Evolutionary conservation across 192 early-diverging fungal species (phyloP).

Genomic region (Geranomyces variabilis): DNA sequence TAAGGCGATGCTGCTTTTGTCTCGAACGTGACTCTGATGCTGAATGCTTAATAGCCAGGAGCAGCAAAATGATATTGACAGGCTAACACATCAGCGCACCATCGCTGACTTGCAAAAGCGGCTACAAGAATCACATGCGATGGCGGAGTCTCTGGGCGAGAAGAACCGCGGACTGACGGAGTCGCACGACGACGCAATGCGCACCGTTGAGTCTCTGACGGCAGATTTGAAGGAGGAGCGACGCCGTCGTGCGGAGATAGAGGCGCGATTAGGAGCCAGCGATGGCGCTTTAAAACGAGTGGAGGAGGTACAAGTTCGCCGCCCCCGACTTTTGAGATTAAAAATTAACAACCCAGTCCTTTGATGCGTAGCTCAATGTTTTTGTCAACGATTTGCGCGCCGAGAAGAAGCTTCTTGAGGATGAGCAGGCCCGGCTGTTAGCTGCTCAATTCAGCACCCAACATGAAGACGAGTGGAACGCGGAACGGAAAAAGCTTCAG

Average conservation of each 20-base stretch:
- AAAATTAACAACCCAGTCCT: neutral
- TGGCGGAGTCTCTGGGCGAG: slow-evolving; percentile 42
- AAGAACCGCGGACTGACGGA: slow-evolving; percentile 42
- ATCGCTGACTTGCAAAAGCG: slow-evolving; percentile 37
- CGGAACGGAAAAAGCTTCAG: slow-evolving; percentile 43
- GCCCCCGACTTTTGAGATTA: neutral
- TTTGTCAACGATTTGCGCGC: slow-evolving; percentile 54
- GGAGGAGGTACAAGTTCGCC: neutral
- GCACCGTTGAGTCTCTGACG: slow-evolving; percentile 41
- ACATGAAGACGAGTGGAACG: slow-evolving; percentile 47
- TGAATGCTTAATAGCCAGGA: slow-evolving; percentile 33
- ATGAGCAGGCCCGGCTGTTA: slow-evolving; percentile 49
- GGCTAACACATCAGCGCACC: slow-evolving; percentile 51
- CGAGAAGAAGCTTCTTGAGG: slow-evolving; percentile 53
- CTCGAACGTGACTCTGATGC: neutral
- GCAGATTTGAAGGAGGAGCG: slow-evolving; percentile 57
- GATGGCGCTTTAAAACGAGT: neutral
- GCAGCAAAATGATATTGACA: slow-evolving; percentile 47
- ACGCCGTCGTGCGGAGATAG: neutral
- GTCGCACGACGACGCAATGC: slow-evolving; percentile 45
- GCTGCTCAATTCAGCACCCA: slow-evolving; percentile 42
- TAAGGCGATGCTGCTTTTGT: neutral
- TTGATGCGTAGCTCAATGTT: slow-evolving; percentile 36
- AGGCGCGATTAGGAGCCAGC: neutral
- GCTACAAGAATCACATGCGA: slow-evolving; percentile 31